Conservation (phyloP, 805 yeast genomes). For the Candida hispaniensis region DNA sequence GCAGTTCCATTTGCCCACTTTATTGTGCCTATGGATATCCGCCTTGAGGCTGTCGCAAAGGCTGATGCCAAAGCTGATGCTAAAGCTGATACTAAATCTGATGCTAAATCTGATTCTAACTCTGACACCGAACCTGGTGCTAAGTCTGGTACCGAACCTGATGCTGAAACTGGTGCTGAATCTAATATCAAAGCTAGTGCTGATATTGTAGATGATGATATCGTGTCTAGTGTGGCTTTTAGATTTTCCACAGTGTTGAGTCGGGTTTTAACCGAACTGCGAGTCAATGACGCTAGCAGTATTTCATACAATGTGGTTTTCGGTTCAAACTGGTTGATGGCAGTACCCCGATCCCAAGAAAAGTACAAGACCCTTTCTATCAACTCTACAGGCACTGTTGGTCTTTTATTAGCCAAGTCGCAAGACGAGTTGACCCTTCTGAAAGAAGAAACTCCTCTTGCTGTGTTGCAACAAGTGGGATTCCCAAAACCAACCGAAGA, state of each 20-base stretch:
- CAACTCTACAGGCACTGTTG: constrained; percentile 73
- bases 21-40: constrained; percentile 48
- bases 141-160: no score
- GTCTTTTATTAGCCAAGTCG: constrained; percentile 66
- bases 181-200: background rate
- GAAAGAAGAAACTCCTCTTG: constrained; percentile 35
- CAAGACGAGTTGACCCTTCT: constrained; percentile 38
- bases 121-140: no score
- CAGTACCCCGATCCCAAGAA: constrained; percentile 61
- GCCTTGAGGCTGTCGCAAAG: constrained; percentile 19
- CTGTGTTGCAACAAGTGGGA: constrained; percentile 54
- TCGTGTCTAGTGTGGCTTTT: constrained; percentile 48
- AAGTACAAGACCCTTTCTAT: constrained; percentile 42
- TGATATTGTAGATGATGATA: constrained; percentile 30
- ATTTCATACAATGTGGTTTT: constrained; percentile 72
- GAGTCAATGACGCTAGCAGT: constrained; percentile 25
- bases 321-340: constrained; percentile 73
- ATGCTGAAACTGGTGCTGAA: background rate
- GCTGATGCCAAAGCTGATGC: background rate
- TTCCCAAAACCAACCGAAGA: constrained; percentile 34
- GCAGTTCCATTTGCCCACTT: constrained; percentile 72
- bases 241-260: constrained; percentile 64
- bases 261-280: constrained; percentile 54
- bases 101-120: no score
- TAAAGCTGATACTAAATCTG: background rate